Percentiles rank a stretch among this genome's conserved stretches.
Evolutionary conservation across 208 protist species (phyloP).

Genomic region (Trypanosomatidae sp.): DNA sequence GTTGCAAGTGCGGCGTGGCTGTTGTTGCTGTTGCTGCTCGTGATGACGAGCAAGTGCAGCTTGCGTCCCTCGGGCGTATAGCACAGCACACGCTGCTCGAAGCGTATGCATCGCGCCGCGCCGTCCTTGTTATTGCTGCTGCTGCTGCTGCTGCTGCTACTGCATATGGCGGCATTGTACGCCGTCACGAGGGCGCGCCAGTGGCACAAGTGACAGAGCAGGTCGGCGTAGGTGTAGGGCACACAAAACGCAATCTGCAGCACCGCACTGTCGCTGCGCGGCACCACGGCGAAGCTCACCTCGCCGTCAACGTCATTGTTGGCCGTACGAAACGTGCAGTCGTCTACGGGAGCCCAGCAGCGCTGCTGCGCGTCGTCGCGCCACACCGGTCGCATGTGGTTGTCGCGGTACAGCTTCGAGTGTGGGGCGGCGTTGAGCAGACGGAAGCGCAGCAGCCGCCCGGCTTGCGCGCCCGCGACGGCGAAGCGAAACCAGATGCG

Average conservation of each 20-base stretch:
- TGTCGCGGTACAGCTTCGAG: conserved; percentile 58
- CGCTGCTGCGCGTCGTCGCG: conserved; percentile 22
- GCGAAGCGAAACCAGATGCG: conserved; percentile 84
- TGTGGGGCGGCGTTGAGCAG: conserved; percentile 69
- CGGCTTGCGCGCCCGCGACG: conserved; percentile 24
- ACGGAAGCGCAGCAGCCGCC: conserved; percentile 30
- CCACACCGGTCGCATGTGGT: conserved; percentile 76
- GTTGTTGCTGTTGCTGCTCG: conserved; percentile 19
- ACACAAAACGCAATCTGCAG: conserved; percentile 79
- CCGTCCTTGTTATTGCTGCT: conserved; percentile 43
- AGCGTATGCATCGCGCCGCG: conserved; percentile 30
- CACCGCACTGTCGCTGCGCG: conserved; percentile 25
- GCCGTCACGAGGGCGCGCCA: conserved; percentile 67
- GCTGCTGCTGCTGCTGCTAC: too few relatives aligned
- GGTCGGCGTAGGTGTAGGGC: conserved; percentile 77
- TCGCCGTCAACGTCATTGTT: conserved; percentile 45
- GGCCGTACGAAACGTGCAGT: conserved; percentile 53
- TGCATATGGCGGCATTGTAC: too few relatives aligned
- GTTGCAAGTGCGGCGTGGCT: background rate
- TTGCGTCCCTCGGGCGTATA: conserved; percentile 70
- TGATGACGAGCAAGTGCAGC: conserved; percentile 71
- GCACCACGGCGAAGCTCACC: conserved; percentile 45
- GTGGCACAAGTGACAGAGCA: conserved; percentile 71
- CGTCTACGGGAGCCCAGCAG: conserved; percentile 51
- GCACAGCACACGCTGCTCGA: conserved; percentile 76